Conservation (phyloP, 257 asterid genomes). For the Thymus mandschuricus region DNA sequence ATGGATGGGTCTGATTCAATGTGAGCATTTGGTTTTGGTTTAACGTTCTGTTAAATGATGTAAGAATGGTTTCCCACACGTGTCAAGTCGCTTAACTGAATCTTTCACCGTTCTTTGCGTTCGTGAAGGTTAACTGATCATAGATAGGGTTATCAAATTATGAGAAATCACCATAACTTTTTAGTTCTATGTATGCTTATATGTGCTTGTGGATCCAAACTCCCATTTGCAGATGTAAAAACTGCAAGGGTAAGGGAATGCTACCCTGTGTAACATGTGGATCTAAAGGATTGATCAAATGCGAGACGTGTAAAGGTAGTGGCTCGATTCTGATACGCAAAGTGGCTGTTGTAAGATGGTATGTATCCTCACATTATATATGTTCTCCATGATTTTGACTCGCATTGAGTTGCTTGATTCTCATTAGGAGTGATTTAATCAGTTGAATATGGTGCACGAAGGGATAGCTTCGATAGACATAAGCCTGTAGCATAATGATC, state of each 20-base stretch:
- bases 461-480: background rate
- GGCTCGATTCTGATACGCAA: conserved; percentile 72
- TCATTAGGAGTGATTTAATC: background rate
- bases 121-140: background rate
- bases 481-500: background rate
- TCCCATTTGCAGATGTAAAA: conserved; percentile 59
- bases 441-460: no score
- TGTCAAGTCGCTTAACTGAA: background rate
- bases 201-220: background rate
- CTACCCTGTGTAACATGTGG: conserved; percentile 85
- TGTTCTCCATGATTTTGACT: background rate
- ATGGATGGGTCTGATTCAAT: conserved; percentile 90
- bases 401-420: background rate
- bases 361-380: conserved; percentile 26
- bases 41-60: background rate
- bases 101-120: background rate
- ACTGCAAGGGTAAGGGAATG: conserved; percentile 83
- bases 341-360: conserved; percentile 82
- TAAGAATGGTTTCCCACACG: background rate
- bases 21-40: conserved; percentile 50
- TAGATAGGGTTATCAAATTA: background rate
- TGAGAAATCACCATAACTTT: background rate
- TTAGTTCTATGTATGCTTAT: background rate
- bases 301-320: conserved; percentile 72
- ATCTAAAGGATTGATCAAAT: conserved; percentile 75